Conservation (phyloP, 441 rosid species). For the Bocquillonia castaneifolia region DNA sequence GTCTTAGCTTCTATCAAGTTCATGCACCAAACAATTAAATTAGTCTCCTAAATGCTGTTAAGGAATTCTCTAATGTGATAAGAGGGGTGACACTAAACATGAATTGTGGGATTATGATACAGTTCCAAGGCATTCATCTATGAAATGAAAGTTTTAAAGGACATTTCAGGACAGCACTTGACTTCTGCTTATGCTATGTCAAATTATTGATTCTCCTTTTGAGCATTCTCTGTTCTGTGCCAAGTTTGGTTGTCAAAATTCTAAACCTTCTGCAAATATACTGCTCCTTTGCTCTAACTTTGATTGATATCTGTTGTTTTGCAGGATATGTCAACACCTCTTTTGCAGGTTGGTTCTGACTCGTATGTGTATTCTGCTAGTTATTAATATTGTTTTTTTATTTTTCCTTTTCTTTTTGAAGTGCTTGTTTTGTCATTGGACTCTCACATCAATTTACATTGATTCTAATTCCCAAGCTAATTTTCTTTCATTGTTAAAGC, state of each 20-base stretch:
- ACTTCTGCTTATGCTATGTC: constrained; percentile 1
- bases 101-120: neutral
- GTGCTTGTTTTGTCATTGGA: too few relatives aligned
- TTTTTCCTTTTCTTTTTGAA: neutral
- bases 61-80: neutral
- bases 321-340: constrained; percentile 31
- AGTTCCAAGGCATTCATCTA: neutral
- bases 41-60: neutral
- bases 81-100: neutral
- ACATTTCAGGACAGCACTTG: neutral
- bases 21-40: neutral
- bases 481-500: neutral
- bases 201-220: neutral
- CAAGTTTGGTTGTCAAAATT: neutral
- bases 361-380: neutral
- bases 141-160: neutral
- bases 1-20: neutral
- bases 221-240: neutral
- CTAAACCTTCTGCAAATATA: neutral
- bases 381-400: neutral
- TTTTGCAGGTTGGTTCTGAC: constrained; percentile 33
- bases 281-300: neutral
- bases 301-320: constrained; percentile 13
- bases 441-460: neutral
- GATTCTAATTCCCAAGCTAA: neutral